phyloP scores from a whole-genome alignment of 495 filamentous ascomycete species.

The Penicillium cataractarum region DNA sequence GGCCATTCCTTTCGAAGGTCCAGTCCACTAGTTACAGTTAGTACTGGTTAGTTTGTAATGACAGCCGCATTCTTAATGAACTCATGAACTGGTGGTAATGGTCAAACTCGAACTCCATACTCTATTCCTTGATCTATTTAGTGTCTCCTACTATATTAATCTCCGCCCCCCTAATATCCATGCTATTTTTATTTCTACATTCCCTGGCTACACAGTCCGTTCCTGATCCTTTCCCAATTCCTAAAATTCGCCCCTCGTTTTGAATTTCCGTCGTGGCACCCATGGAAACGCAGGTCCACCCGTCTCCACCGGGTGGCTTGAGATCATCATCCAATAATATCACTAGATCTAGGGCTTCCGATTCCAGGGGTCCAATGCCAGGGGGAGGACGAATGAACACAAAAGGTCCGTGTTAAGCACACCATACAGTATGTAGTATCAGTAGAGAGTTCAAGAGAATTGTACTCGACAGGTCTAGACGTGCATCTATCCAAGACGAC shows the following conservation, averaged over 20 bases:
- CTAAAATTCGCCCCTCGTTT: background rate
- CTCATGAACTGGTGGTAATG: background rate
- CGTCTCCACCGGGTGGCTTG: constrained; percentile 13
- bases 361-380: constrained; percentile 14
- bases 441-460: background rate
- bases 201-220: background rate
- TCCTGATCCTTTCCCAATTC: background rate
- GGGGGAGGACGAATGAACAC: background rate
- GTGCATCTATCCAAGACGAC: background rate
- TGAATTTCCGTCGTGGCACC: background rate
- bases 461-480: background rate
- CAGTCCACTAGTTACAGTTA: background rate
- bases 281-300: constrained; percentile 27
- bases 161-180: too few relatives aligned
- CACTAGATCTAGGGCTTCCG: background rate
- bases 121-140: too few relatives aligned
- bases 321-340: constrained; percentile 18
- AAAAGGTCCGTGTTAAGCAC: background rate
- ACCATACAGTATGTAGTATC: too few relatives aligned
- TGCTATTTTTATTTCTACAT: background rate
- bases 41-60: too few relatives aligned
- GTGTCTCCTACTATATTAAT: too few relatives aligned
- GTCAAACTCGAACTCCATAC: background rate
- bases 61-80: constrained; percentile 10
- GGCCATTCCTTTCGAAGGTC: background rate